Evolutionary conservation across 768 basidiomycete genomes (phyloP).

Genomic region (Pleurotus ostreatus): DNA sequence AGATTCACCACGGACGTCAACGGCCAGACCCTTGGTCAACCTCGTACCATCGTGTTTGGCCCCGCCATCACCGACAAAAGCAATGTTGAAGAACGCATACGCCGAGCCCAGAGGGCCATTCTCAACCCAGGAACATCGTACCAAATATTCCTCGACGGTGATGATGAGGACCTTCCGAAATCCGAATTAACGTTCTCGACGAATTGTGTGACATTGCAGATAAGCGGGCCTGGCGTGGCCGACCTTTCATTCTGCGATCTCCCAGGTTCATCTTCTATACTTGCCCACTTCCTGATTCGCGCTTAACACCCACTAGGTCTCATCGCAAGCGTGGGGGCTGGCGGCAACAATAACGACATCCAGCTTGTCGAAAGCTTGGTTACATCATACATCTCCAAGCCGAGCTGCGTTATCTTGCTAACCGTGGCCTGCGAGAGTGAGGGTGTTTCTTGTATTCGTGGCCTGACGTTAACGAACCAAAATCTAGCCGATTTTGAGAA

Average conservation of each 20-base stretch:
- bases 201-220: conserved; percentile 54
- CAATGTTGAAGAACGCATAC: conserved; percentile 62
- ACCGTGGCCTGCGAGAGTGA: conserved; percentile 64
- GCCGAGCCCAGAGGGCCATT: conserved; percentile 62
- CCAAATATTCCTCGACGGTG: conserved; percentile 33
- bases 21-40: conserved; percentile 34
- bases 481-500: conserved; percentile 73
- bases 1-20: conserved; percentile 36
- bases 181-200: conserved; percentile 42
- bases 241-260: conserved; percentile 66
- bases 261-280: conserved; percentile 37
- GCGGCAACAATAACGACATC: conserved; percentile 53
- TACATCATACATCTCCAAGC: conserved; percentile 52
- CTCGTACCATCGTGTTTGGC: conserved; percentile 40
- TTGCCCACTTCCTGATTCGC: not conserved
- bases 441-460: not conserved
- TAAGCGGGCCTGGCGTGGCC: conserved; percentile 54
- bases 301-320: conserved; percentile 33
- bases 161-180: conserved; percentile 22
- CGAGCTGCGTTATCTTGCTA: conserved; percentile 59
- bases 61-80: conserved; percentile 42
- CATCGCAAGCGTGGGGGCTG: conserved; percentile 50
- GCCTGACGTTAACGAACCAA: not conserved
- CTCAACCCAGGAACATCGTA: conserved; percentile 45
- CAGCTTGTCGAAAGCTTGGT: conserved; percentile 58